Conservation (phyloP, 495 filamentous ascomycete species). For the Xylaria cubensis region DNA sequence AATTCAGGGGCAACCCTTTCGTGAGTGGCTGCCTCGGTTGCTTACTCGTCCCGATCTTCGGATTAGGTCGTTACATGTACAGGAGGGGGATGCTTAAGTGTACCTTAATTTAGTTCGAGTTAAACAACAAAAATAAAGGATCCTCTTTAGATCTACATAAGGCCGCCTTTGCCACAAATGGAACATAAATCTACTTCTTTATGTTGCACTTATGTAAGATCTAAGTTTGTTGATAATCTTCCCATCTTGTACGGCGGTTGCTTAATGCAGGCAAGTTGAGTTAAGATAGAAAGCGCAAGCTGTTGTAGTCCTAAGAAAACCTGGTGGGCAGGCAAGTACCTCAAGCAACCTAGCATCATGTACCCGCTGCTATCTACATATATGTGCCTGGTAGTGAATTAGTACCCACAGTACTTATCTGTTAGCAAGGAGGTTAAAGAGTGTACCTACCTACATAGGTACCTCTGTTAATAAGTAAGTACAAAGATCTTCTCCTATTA, state of each 20-base stretch:
- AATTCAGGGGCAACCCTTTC: constrained; percentile 21
- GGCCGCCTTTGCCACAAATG: neutral
- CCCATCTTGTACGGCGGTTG: neutral
- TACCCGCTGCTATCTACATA: neutral
- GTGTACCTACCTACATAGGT: too few species aligned
- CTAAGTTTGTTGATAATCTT: neutral
- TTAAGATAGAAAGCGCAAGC: neutral
- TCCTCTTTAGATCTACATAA: neutral
- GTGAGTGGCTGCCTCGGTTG: constrained; percentile 26
- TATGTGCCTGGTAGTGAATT: too few species aligned
- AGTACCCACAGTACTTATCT: neutral
- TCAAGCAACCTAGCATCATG: neutral
- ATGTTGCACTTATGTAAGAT: neutral
- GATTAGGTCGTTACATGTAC: too few species aligned
- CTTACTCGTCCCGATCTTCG: neutral
- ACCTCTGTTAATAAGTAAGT: too few species aligned
- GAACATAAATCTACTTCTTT: neutral
- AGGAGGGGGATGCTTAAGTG: neutral
- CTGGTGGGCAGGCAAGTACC: neutral
- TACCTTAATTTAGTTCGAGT: constrained; percentile 27
- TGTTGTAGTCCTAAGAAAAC: neutral
- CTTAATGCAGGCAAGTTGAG: neutral
- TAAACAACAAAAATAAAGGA: constrained; percentile 12
- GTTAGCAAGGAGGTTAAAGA: neutral
- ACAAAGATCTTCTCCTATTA: too few species aligned